phyloP scores from a whole-genome alignment of 163 green algal species.

The Picocystis sp. region DNA sequence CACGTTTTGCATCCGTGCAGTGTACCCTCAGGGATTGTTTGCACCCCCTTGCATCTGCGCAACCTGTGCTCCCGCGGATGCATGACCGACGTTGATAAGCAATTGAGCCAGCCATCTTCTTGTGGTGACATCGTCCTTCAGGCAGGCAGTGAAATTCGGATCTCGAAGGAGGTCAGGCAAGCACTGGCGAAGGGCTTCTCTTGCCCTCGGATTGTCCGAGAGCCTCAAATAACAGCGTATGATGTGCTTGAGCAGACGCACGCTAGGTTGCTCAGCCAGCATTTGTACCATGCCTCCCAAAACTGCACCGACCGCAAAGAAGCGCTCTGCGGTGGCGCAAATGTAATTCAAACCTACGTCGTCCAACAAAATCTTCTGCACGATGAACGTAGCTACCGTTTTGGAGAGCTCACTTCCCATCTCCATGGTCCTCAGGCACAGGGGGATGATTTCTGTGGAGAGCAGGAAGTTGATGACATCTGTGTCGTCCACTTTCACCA shows the following conservation, averaged over 20 bases:
- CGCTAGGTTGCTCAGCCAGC: conserved; percentile 65
- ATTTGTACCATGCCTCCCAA: conserved; percentile 71
- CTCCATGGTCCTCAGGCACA: conserved; percentile 98
- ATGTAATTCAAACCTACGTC: conserved; percentile 85
- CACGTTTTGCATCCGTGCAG: too few species aligned
- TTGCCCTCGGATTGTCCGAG: conserved; percentile 78
- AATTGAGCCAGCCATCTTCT: conserved; percentile 34
- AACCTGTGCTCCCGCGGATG: not conserved
- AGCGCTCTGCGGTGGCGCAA: conserved; percentile 92
- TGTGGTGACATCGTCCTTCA: conserved; percentile 85
- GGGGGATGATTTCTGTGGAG: conserved; percentile 87
- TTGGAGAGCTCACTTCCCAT: conserved; percentile 96
- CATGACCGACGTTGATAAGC: conserved; percentile 22
- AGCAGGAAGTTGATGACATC: conserved; percentile 99
- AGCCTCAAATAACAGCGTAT: conserved; percentile 95
- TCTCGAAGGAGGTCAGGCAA: conserved; percentile 77
- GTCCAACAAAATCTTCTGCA: conserved; percentile 98
- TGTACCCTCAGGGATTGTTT: too few species aligned
- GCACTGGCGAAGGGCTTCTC: conserved; percentile 82
- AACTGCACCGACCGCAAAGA: conserved; percentile 87
- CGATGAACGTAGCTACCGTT: conserved; percentile 97
- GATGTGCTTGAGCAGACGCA: conserved; percentile 97
- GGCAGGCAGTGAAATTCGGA: conserved; percentile 66
- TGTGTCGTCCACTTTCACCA: conserved; percentile 77
- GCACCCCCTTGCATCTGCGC: too few species aligned